A percentile compares a stretch with the other conserved stretches of the same genome.
phyloP scores from a whole-genome alignment of 192 early-diverging fungal genomes.

The Backusella circina region DNA sequence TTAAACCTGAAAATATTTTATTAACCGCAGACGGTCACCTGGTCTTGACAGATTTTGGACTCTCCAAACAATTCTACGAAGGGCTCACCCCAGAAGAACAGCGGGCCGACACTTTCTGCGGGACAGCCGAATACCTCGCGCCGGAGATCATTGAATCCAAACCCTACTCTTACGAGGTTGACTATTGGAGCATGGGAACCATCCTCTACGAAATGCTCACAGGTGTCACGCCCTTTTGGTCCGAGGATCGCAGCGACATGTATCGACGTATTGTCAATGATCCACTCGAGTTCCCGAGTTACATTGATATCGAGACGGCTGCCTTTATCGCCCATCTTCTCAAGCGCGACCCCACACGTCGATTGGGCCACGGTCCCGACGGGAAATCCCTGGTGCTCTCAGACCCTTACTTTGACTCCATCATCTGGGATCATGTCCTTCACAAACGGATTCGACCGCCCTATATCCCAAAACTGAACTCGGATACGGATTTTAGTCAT shows the following conservation, averaged over 20 bases:
- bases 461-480: slow-evolving; percentile 57
- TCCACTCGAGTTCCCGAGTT: slow-evolving; percentile 42
- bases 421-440: slow-evolving; percentile 69
- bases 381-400: slow-evolving; percentile 60
- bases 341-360: slow-evolving; percentile 46
- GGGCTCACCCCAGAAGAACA: slow-evolving; percentile 13
- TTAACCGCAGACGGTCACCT: slow-evolving; percentile 76
- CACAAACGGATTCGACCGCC: slow-evolving; percentile 58
- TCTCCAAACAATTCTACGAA: slow-evolving; percentile 63
- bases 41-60: slow-evolving; percentile 89
- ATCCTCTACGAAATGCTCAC: slow-evolving; percentile 91
- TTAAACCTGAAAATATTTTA: slow-evolving; percentile 75
- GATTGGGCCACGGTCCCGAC: slow-evolving; percentile 55
- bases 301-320: slow-evolving; percentile 34
- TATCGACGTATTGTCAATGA: slow-evolving; percentile 51
- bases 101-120: slow-evolving; percentile 59
- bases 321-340: slow-evolving; percentile 44
- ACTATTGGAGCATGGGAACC: slow-evolving; percentile 90
- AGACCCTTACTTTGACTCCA: slow-evolving; percentile 70
- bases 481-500: slow-evolving; percentile 47
- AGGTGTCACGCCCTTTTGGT: slow-evolving; percentile 59
- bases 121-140: slow-evolving; percentile 77
- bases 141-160: slow-evolving; percentile 62
- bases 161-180: slow-evolving; percentile 69
- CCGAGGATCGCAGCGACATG: slow-evolving; percentile 46